Evolutionary conservation across 345 rosid species (phyloP), one percentile per base, ranked within the genome.

Genomic region (Arabis alpina): DNA sequence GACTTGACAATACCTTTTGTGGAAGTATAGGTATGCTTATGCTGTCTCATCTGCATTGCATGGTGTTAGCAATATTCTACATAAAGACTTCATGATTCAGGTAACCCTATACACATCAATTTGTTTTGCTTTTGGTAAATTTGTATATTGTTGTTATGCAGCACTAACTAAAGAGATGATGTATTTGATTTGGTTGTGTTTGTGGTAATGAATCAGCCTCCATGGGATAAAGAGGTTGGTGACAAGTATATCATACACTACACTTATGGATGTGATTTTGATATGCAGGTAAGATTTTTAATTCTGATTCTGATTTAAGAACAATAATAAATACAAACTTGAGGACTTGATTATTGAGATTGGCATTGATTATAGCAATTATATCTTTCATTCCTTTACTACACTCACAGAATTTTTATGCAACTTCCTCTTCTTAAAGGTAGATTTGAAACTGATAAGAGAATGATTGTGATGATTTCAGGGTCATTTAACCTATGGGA

Each of bases 51-150:
- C 97, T 77, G 99, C 99, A 14, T 58, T 95, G 52, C 93, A 92
- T 67, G 98, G 91, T 59, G 94, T 95, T 48, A 79, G 91, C 53
- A 95, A 95, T 81, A 82, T 87, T 72, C 80, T 92, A 70, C 83
- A 75, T 73, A 92, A 95, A 81, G 91, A 90, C 79, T 92, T 92
- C 87, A 95, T 95, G 99, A 78, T 95, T 83, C 98, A 92, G 99
- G 99, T 92, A 72, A 16, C 3, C 16, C 8, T 60, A 8, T 48
- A 54, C 61, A 59, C 52, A 27, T 28, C 24, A 39, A 15, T 50
- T 66, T 27, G 24, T 14, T 14, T 65, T 25, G 6, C 36, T 12
- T 40, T 40, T 59, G 7, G 36, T 58, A 49, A 42, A 52, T 32
- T 55, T 50, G 30, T 41, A 13, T 14, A 13, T 13, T 32, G 44